Percentiles rank a stretch among this genome's conserved stretches.
These are phyloP conservation scores for Schoenoplectus tabernaemontani DNA, from an alignment of 202 grass and related monocot genomes.

Conservation along the genomic window DNA sequence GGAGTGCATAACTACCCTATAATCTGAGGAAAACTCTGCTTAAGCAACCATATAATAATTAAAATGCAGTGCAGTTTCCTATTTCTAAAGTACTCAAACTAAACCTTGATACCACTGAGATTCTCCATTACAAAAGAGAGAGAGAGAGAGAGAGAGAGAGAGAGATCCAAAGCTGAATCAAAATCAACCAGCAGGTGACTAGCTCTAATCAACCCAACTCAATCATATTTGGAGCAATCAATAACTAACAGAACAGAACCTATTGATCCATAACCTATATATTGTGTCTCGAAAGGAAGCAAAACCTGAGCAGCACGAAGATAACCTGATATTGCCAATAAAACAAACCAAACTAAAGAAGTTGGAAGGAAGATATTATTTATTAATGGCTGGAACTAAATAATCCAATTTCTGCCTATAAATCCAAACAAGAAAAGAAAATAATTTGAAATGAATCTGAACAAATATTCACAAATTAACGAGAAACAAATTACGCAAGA, in stretches of 20 bases:
- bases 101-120: neutral
- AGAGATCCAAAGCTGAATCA: neutral
- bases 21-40: neutral
- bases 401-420: neutral
- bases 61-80: neutral
- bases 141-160: no score
- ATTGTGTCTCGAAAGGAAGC: neutral
- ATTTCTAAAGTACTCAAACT: neutral
- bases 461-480: neutral
- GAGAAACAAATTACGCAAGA: neutral
- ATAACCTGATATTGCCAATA: neutral
- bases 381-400: neutral
- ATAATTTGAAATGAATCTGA: neutral
- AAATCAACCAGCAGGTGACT: neutral
- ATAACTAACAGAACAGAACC: conserved; percentile 7
- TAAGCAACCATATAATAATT: neutral
- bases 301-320: neutral
- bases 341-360: neutral
- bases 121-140: neutral
- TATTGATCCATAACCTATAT: neutral
- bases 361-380: neutral
- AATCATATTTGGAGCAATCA: neutral
- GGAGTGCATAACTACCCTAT: neutral
- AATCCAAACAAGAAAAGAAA: neutral
- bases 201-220: neutral